These are phyloP conservation scores for Guadua angustifolia DNA, from an alignment of 176 grass and related monocot species.

Conservation along the genomic window DNA sequence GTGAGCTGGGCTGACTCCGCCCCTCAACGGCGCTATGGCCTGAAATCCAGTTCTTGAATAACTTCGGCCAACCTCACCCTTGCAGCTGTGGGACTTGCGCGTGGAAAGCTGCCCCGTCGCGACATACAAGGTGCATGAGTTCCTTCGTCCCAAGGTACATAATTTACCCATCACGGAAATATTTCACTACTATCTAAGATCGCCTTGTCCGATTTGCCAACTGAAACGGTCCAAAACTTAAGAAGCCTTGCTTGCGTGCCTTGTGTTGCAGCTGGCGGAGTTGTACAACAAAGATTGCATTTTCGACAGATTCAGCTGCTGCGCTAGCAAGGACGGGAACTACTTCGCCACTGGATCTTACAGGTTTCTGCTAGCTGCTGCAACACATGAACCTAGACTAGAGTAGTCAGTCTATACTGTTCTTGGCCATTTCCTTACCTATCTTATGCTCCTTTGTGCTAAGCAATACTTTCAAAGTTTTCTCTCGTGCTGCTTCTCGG, in stretches of 20 bases:
- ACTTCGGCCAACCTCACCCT: background rate
- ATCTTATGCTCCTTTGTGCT: slow-evolving; percentile 28
- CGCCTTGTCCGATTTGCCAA: background rate
- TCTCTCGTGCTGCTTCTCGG: slow-evolving; percentile 47
- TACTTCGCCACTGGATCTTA: slow-evolving; percentile 81
- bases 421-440: background rate
- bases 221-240: background rate
- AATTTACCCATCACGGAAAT: background rate
- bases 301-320: slow-evolving; percentile 77
- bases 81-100: slow-evolving; percentile 81
- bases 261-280: slow-evolving; percentile 58
- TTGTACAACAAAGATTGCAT: slow-evolving; percentile 75
- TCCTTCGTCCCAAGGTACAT: slow-evolving; percentile 73
- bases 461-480: slow-evolving; percentile 71
- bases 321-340: slow-evolving; percentile 61
- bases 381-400: background rate
- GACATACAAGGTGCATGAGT: slow-evolving; percentile 68
- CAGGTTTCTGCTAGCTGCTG: slow-evolving; percentile 44
- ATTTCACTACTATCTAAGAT: background rate
- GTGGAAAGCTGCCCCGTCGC: slow-evolving; percentile 61
- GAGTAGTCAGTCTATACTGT: background rate
- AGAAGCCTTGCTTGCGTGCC: background rate
- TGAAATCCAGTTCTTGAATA: background rate
- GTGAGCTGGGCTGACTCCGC: too few relatives aligned
- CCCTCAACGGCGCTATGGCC: background rate